Percentiles rank a stretch among this genome's conserved stretches.
These are phyloP conservation scores for Phytopythium kandeliae DNA, from an alignment of 352 stramenopile species.

Conservation along the genomic window DNA sequence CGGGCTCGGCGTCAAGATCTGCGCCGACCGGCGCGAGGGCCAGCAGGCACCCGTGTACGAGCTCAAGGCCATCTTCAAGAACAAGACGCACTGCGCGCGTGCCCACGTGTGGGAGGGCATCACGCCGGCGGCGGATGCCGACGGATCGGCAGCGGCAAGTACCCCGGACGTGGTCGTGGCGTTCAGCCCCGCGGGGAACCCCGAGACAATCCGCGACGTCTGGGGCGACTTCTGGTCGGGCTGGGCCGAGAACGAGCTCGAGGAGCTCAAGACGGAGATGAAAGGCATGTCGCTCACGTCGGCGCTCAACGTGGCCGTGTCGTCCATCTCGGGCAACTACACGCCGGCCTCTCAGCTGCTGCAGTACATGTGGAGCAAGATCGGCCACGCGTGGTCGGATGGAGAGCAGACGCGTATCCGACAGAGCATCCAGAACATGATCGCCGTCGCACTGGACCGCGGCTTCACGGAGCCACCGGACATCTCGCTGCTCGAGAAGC, in stretches of 20 bases:
- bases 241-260: slow-evolving; percentile 79
- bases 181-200: slow-evolving; percentile 72
- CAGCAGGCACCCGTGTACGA: slow-evolving; percentile 64
- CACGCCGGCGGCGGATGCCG: slow-evolving; percentile 20
- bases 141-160: too few relatives aligned
- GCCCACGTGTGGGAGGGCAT: slow-evolving; percentile 75
- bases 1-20: slow-evolving; percentile 69
- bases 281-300: slow-evolving; percentile 66
- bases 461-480: slow-evolving; percentile 55
- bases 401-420: slow-evolving; percentile 81
- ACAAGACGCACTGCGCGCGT: slow-evolving; percentile 72
- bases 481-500: slow-evolving; percentile 69
- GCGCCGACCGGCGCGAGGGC: slow-evolving; percentile 47
- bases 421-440: slow-evolving; percentile 86
- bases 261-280: slow-evolving; percentile 78
- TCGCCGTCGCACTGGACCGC: slow-evolving; percentile 70
- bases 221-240: slow-evolving; percentile 86
- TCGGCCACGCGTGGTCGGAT: slow-evolving; percentile 75
- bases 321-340: slow-evolving; percentile 78
- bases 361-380: slow-evolving; percentile 82
- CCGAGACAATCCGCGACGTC: slow-evolving; percentile 77
- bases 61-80: slow-evolving; percentile 84
- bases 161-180: slow-evolving; percentile 69
- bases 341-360: slow-evolving; percentile 63
- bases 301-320: slow-evolving; percentile 71